Conservation (phyloP, 1,139 yeast species). For the Taphrina flavorubra region DNA sequence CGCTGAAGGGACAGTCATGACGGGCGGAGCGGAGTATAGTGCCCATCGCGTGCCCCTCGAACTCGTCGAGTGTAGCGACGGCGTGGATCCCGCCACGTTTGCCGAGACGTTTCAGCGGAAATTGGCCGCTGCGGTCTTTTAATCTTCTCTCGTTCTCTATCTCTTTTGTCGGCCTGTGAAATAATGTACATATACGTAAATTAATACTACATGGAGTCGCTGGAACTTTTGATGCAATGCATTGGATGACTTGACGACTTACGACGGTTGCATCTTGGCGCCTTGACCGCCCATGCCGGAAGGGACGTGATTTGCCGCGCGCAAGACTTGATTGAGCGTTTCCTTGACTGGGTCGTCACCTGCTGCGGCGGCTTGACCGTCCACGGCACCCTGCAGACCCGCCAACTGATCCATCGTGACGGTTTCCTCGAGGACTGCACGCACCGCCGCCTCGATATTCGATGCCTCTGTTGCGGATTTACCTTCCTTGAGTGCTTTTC, state of each 20-base stretch:
- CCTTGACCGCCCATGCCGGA: conserved; percentile 20
- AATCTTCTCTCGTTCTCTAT: not conserved
- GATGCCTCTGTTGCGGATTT: conserved; percentile 16
- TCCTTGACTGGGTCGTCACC: not conserved
- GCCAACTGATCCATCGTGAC: conserved; percentile 21
- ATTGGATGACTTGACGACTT: not conserved
- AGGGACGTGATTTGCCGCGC: conserved; percentile 17
- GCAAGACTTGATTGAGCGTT: not conserved
- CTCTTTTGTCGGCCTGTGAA: no score
- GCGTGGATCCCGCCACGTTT: conserved; percentile 47
- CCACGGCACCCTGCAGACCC: conserved; percentile 8
- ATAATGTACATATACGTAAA: not conserved
- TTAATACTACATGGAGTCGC: not conserved
- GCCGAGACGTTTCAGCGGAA: conserved; percentile 46
- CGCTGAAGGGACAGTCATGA: conserved; percentile 61
- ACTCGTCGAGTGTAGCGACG: conserved; percentile 74
- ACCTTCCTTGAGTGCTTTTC: conserved; percentile 22
- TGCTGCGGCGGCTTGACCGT: not conserved
- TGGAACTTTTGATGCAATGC: not conserved
- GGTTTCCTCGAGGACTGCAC: conserved; percentile 18
- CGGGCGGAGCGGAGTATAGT: conserved; percentile 77
- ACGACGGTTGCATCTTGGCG: conserved; percentile 13
- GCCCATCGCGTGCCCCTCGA: conserved; percentile 92
- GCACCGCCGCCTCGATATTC: conserved; percentile 18
- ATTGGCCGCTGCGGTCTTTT: conserved; percentile 41